These are phyloP conservation scores for Fallopia convolvulus DNA, from an alignment of 148 eudicot species.

Conservation along the genomic window DNA sequence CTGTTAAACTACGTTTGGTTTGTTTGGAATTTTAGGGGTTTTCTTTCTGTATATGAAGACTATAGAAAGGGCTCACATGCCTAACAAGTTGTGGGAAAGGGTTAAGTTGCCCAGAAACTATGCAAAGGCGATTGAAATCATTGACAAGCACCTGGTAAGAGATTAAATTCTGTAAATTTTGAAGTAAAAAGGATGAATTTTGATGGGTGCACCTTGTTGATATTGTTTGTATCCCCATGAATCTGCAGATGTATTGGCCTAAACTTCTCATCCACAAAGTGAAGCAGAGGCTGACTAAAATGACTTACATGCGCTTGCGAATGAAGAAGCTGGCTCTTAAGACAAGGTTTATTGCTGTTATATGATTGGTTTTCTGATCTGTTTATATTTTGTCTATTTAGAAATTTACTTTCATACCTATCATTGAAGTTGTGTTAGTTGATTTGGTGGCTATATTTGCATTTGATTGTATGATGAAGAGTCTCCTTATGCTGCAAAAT, in stretches of 20 bases:
- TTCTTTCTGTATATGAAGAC: slow-evolving; percentile 92
- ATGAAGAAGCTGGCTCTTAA: slow-evolving; percentile 93
- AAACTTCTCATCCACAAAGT: slow-evolving; percentile 83
- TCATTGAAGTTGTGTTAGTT: not conserved
- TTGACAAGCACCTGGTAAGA: slow-evolving; percentile 87
- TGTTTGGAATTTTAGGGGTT: slow-evolving; percentile 46
- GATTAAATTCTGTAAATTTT: not conserved
- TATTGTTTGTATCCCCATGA: not conserved
- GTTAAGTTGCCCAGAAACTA: slow-evolving; percentile 85
- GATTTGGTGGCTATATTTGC: not conserved
- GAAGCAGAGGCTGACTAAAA: slow-evolving; percentile 87
- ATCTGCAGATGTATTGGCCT: slow-evolving; percentile 83
- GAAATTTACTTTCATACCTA: not conserved
- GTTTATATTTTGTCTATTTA: not conserved
- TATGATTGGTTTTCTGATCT: not conserved
- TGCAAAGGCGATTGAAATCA: slow-evolving; percentile 68
- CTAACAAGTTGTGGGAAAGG: slow-evolving; percentile 94
- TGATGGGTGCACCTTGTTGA: not conserved
- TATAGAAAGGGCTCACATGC: slow-evolving; percentile 97
- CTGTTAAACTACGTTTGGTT: not conserved
- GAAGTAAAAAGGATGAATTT: not conserved
- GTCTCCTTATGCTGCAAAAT: not conserved
- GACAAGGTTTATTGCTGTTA: slow-evolving; percentile 45
- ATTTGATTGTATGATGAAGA: not conserved
- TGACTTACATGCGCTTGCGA: slow-evolving; percentile 94